Evolutionary conservation across 2,329 filamentous ascomycete genomes (phyloP), one percentile per base, ranked within the genome.

Genomic region (Seiridium cupressi): DNA sequence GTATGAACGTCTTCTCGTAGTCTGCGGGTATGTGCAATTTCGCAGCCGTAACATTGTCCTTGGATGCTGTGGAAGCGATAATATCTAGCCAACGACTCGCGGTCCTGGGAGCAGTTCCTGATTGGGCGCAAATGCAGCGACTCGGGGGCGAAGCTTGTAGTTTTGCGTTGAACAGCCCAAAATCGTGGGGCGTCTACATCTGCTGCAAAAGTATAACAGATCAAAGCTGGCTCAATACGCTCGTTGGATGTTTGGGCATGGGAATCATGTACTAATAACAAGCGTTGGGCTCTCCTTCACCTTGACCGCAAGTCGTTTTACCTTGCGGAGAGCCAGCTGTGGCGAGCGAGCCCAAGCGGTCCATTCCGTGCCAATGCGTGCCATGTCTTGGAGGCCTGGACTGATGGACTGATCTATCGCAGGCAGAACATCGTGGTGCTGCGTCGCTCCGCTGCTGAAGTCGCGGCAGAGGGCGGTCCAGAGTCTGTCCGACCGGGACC

Each of bases 71-170:
- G 34, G 32, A 26, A 40, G 42, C 51, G 32, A 32, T 8, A 53
- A 36, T 11, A 9, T 31, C 26, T 55, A n/a, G 49, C 11, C 51
- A 10, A 44, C 10, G 18, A 49, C 26, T 6, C 11, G 32, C 13
- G 34, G 46, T 26, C 9, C 38, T 32, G 34, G 32, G 3, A 26
- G 31, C 34, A 8, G 34, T 48, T 36, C 18, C 35, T 58, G 44
- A 51, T 58, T 26, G 46, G 55, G 55, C 54, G 54, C 31, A 48
- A 57, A 47, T 47, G 54, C 54, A 57, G 10, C 31, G 18, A 47
- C 34, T 13, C 13, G 34, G 8, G 40, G 38, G 7, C 18, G 46
- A 36, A 13, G 11, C 35, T 58, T 6, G 13, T 3, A 3, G 4
- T 42, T 38, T 34, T 44, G 7, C 13, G 46, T 32, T 4, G 32